A percentile compares a stretch with the other conserved stretches of the same genome.
phyloP scores from a whole-genome alignment of 2,329 filamentous ascomycete species.

The Trichoderma polysporum region DNA sequence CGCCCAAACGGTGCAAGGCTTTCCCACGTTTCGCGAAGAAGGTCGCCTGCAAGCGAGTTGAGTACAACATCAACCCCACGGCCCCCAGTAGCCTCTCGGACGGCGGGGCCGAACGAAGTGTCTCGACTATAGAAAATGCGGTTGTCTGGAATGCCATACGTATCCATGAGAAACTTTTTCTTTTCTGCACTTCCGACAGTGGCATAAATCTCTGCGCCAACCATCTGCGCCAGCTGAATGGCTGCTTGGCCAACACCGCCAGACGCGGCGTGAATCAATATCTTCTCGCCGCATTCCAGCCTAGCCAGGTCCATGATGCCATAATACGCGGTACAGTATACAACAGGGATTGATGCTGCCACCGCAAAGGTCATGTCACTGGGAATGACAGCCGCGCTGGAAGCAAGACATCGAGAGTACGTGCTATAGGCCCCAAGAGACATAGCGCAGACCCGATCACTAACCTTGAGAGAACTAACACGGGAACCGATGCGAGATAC shows the following conservation, averaged over 20 bases:
- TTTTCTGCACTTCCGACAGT: constrained; percentile 41
- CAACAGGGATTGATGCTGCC: constrained; percentile 42
- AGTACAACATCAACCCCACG: constrained; percentile 70
- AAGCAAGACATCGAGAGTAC: constrained; percentile 34
- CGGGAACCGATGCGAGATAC: constrained; percentile 54
- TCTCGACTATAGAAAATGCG: constrained; percentile 32
- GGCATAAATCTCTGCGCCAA: constrained; percentile 43
- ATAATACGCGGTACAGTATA: constrained; percentile 43
- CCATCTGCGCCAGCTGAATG: constrained; percentile 39
- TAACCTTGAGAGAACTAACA: constrained; percentile 61
- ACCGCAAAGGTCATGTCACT: constrained; percentile 37
- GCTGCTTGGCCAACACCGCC: constrained; percentile 43
- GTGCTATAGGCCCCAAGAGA: constrained; percentile 37
- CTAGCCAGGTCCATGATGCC: constrained; percentile 40
- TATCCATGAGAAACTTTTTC: constrained; percentile 38
- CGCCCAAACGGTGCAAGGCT: constrained; percentile 46
- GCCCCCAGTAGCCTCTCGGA: constrained; percentile 37
- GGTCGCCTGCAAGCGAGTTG: constrained; percentile 45
- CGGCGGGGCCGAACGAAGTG: constrained; percentile 25
- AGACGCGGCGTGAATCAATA: constrained; percentile 42
- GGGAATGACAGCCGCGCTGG: constrained; percentile 40
- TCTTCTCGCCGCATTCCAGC: constrained; percentile 38
- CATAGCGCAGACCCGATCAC: constrained; percentile 69
- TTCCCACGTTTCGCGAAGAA: constrained; percentile 43
- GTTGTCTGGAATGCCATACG: constrained; percentile 39